Conservation (phyloP, 768 basidiomycete species). For the Lactifluus hygrophoroides region DNA sequence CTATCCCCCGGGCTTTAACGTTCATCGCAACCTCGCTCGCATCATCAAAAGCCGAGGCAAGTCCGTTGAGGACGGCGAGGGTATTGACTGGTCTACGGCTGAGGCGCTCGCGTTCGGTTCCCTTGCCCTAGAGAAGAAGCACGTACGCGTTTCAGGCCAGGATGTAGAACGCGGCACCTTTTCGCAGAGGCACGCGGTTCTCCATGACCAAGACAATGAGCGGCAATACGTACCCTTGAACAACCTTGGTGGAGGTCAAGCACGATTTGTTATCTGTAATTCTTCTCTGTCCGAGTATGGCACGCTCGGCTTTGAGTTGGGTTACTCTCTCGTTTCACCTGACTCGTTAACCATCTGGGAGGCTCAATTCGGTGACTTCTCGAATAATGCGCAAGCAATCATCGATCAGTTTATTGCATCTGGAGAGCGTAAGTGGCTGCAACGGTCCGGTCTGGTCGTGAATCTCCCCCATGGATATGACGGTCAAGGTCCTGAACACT, state of each 20-base stretch:
- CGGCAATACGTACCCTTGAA: conserved; percentile 84
- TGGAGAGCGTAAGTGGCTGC: conserved; percentile 96
- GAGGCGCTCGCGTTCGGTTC: conserved; percentile 96
- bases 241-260: conserved; percentile 79
- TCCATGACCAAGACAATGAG: conserved; percentile 94
- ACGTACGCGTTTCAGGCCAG: conserved; percentile 94
- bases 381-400: conserved; percentile 94
- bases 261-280: conserved; percentile 93
- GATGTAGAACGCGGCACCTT: conserved; percentile 99
- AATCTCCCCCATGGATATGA: conserved; percentile 93
- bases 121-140: conserved; percentile 85
- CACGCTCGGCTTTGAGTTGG: conserved; percentile 92
- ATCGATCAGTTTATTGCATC: conserved; percentile 99
- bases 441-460: conserved; percentile 85
- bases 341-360: conserved; percentile 94
- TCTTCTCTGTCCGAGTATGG: conserved; percentile 95
- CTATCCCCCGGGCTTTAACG: conserved; percentile 76
- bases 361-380: conserved; percentile 98
- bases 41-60: conserved; percentile 85
- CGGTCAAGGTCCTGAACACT: conserved; percentile 98
- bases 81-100: conserved; percentile 98
- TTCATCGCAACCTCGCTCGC: conserved; percentile 89
- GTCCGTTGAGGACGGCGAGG: conserved; percentile 80
- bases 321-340: conserved; percentile 96
- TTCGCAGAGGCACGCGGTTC: conserved; percentile 94